Base-by-base conservation (phyloP, 148 eudicot genomes). In the Pouteria glomerata region DNA sequence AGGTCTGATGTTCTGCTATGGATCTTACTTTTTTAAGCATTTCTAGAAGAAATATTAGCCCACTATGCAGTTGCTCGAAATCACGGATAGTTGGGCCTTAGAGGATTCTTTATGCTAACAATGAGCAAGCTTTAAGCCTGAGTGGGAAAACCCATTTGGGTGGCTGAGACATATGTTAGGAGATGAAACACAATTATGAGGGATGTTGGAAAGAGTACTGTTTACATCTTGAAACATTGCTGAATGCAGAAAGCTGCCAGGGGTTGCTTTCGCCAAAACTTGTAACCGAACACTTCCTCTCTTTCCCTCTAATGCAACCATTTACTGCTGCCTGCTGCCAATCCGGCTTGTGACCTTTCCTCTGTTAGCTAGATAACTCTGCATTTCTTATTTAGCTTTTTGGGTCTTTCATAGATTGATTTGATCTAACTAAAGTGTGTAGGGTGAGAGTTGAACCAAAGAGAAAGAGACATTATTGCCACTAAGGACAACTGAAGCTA, bases 1-100 rank as follows among this genome's bases (percentile, higher is more conserved):
- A 85, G 97, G 98, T 86, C 21, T 69, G 82, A 52, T 34, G 31
- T 21, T 69, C 16, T 57, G 23, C 21, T 34, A 23, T 26, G 50
- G 72, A 56, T 30, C 57, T 44, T 15, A 31, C 16, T 8, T 31
- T 66, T 41, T 42, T 44, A 41, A 29, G 31, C 72, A 39, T 41
- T 39, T n/a, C 33, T 42, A 11, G 35, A 11, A 4, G 34, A 29
- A 30, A 44, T 26, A 42, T 2, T 18, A 23, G n/a, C 31, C 33
- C 11, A 2, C 2, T 65, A 39, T 1, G 24, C 55, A 66, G 14
- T 45, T 19, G 23, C 23, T 45, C 24, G 6, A 29, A 10, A 7
- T 18, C 21, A 26, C 33, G 16, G 14, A 62, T n/a, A n/a, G n/a
- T 55, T 61, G 44, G 35, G 14, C 14, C 50, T 24, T 56, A 4